Percentiles rank a stretch among this genome's conserved stretches.
phyloP scores from a whole-genome alignment of 192 early-diverging fungal species.

The Phlyctochytrium arcticum region DNA sequence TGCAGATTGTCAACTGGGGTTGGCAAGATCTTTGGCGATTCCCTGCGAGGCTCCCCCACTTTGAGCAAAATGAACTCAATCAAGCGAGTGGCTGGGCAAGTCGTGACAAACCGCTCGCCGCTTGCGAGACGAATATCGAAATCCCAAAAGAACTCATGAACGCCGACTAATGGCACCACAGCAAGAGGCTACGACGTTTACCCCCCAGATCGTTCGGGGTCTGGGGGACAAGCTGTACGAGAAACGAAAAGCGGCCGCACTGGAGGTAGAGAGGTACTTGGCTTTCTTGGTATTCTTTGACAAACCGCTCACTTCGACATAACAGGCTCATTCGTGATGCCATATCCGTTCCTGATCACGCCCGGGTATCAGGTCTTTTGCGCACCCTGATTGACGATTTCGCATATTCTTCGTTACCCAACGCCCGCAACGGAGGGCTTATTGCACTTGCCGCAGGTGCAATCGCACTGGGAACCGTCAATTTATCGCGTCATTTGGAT shows the following conservation, averaged over 20 bases:
- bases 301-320: not conserved
- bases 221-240: slow-evolving; percentile 91
- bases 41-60: no score
- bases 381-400: slow-evolving; percentile 79
- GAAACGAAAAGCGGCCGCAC: slow-evolving; percentile 85
- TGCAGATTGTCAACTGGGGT: no score
- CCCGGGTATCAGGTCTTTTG: slow-evolving; percentile 57
- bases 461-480: slow-evolving; percentile 77
- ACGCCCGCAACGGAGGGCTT: slow-evolving; percentile 88
- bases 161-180: not conserved
- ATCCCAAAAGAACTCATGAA: no score
- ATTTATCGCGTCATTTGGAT: slow-evolving; percentile 58
- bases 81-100: no score
- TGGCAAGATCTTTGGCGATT: no score
- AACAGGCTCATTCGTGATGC: slow-evolving; percentile 38
- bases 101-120: no score
- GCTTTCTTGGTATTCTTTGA: not conserved
- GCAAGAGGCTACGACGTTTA: slow-evolving; percentile 20
- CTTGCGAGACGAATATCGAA: no score
- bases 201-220: slow-evolving; percentile 58
- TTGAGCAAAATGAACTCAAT: no score
- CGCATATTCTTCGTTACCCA: slow-evolving; percentile 79
- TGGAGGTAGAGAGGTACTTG: slow-evolving; percentile 80
- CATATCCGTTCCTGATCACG: not conserved
- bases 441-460: slow-evolving; percentile 83